phyloP scores from a whole-genome alignment of 1,284 basidiomycete genomes.

The Cutaneotrichosporon sp. region DNA sequence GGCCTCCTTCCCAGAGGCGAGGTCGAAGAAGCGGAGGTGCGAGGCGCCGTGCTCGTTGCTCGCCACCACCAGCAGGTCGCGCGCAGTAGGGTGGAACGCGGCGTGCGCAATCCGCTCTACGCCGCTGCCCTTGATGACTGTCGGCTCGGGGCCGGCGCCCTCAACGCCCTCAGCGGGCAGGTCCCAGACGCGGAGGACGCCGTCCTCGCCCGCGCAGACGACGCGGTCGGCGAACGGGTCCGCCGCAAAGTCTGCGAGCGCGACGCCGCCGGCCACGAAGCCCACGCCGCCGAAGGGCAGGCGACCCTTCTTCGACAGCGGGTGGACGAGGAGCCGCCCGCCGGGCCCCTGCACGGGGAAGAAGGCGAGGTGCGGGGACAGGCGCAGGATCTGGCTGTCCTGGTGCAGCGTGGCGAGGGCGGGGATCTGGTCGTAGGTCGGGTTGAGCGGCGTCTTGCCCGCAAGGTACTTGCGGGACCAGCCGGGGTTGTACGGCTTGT shows the following conservation, averaged over 20 bases:
- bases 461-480: conserved; percentile 56
- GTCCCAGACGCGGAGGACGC: conserved; percentile 49
- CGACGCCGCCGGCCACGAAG: conserved; percentile 49
- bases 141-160: conserved; percentile 40
- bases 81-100: conserved; percentile 52
- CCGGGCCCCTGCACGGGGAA: conserved; percentile 56
- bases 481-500: conserved; percentile 38
- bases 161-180: conserved; percentile 39
- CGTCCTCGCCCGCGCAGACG: conserved; percentile 54
- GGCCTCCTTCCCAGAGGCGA: conserved; percentile 24
- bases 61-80: conserved; percentile 48
- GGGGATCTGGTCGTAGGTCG: conserved; percentile 54
- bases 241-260: conserved; percentile 52
- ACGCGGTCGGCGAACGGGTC: conserved; percentile 47
- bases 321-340: conserved; percentile 54
- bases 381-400: conserved; percentile 50
- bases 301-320: conserved; percentile 50
- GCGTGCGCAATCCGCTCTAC: conserved; percentile 54
- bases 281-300: conserved; percentile 47
- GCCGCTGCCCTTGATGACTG: conserved; percentile 35
- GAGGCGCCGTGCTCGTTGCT: conserved; percentile 53
- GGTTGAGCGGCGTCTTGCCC: conserved; percentile 55
- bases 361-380: conserved; percentile 44
- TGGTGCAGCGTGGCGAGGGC: conserved; percentile 50
- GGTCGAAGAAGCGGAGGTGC: conserved; percentile 50